Evolutionary conservation across 352 stramenopile species (phyloP).

Genomic region (Pythium dissimile): DNA sequence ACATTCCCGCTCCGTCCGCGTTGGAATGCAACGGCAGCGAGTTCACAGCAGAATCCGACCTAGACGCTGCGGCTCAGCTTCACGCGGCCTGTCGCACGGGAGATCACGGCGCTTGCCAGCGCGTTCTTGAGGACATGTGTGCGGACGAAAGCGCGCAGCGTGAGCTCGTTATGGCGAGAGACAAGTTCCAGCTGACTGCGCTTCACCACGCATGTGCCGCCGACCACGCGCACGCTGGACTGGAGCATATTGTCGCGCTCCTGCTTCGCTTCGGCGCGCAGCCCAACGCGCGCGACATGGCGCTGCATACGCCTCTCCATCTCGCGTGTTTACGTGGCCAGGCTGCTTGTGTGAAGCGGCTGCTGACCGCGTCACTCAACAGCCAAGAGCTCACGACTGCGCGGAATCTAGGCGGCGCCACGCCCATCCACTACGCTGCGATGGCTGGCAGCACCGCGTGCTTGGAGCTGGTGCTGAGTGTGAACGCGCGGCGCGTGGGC

Average conservation of each 20-base stretch:
- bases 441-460: constrained; percentile 42
- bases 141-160: constrained; percentile 10
- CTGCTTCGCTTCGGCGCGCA: constrained; percentile 38
- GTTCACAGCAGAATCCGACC: no score
- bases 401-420: constrained; percentile 41
- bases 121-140: constrained; percentile 28
- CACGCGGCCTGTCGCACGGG: constrained; percentile 37
- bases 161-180: constrained; percentile 13
- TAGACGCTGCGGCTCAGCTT: constrained; percentile 9
- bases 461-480: constrained; percentile 54
- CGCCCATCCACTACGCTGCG: constrained; percentile 54
- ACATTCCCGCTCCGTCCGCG: constrained; percentile 11
- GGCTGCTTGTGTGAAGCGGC: constrained; percentile 14
- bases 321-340: constrained; percentile 47
- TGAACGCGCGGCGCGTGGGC: constrained; percentile 40
- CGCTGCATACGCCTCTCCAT: constrained; percentile 52
- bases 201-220: constrained; percentile 50
- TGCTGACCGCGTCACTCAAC: constrained; percentile 16
- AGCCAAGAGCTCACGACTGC: constrained; percentile 18
- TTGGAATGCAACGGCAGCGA: background rate
- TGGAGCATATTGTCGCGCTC: constrained; percentile 43
- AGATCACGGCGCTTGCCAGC: constrained; percentile 41
- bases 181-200: constrained; percentile 33
- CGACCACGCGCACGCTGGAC: constrained; percentile 14
- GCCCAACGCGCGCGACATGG: constrained; percentile 33